These are phyloP conservation scores for Colletotrichum plurivorum DNA, from an alignment of 2,329 filamentous ascomycete genomes.

Conservation along the genomic window DNA sequence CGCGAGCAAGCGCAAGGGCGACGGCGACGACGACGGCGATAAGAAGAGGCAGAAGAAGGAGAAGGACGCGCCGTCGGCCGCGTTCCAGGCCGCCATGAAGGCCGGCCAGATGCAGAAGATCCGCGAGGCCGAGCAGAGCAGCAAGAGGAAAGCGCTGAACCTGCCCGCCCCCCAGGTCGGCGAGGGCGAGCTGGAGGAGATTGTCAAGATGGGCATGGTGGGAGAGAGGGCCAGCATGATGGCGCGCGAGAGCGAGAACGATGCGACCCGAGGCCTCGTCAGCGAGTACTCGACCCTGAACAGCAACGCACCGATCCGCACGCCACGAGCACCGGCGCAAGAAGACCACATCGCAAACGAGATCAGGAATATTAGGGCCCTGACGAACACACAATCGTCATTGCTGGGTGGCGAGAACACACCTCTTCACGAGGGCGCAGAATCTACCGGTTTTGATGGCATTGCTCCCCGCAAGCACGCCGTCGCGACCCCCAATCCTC, in stretches of 20 bases:
- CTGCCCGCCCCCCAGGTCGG: slow-evolving; percentile 92
- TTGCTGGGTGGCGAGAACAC: slow-evolving; percentile 95
- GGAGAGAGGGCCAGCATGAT: slow-evolving; percentile 86
- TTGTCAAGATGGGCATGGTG: slow-evolving; percentile 98
- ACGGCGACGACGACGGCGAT: slow-evolving; percentile 84
- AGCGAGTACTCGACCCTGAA: slow-evolving; percentile 89
- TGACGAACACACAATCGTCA: slow-evolving; percentile 95
- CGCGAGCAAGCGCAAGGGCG: slow-evolving; percentile 92
- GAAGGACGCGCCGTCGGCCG: slow-evolving; percentile 82
- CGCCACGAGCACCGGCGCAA: slow-evolving; percentile 89
- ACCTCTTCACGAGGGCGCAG: slow-evolving; percentile 83
- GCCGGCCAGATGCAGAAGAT: slow-evolving; percentile 96
- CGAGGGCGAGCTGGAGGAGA: slow-evolving; percentile 94
- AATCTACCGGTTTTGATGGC: slow-evolving; percentile 90
- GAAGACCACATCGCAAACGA: slow-evolving; percentile 98
- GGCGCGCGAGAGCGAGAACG: slow-evolving; percentile 84
- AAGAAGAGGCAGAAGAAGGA: slow-evolving; percentile 89
- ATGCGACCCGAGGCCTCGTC: slow-evolving; percentile 86
- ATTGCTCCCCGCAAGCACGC: slow-evolving; percentile 84
- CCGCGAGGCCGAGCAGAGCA: slow-evolving; percentile 95
- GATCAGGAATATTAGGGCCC: slow-evolving; percentile 90
- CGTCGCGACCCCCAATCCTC: slow-evolving; percentile 92
- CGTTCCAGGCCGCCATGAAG: slow-evolving; percentile 89
- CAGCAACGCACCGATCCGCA: slow-evolving; percentile 88
- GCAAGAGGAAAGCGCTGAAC: slow-evolving; percentile 87